A percentile compares a stretch with the other conserved stretches of the same genome.
These are phyloP conservation scores for Mycosphaerella sp. DNA, from an alignment of 2,329 filamentous ascomycete species.

Conservation along the genomic window DNA sequence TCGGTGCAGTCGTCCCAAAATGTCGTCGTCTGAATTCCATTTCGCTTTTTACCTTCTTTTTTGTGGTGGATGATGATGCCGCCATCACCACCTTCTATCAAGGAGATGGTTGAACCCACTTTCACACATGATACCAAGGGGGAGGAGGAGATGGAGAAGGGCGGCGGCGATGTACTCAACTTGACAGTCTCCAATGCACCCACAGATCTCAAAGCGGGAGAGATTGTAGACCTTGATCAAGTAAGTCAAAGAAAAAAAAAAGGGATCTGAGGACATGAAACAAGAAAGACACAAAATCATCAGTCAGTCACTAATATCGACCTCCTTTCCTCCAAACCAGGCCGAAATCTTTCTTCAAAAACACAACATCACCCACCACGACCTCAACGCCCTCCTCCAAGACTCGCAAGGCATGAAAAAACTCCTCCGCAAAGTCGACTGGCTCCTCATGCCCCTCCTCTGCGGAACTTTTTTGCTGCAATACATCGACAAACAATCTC, in stretches of 20 bases:
- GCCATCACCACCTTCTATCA: too few relatives aligned
- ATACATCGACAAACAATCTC: slow-evolving; percentile 40
- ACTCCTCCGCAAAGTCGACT: slow-evolving; percentile 44
- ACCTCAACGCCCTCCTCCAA: slow-evolving; percentile 41
- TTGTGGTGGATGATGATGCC: too few relatives aligned
- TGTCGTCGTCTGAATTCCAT: too few relatives aligned
- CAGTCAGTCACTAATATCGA: too few relatives aligned
- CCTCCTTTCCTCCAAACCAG: neutral
- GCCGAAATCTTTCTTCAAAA: slow-evolving; percentile 46
- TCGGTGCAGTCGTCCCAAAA: neutral
- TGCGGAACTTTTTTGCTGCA: slow-evolving; percentile 48
- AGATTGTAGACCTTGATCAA: slow-evolving; percentile 41
- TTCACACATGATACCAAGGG: slow-evolving; percentile 3
- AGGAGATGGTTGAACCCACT: neutral
- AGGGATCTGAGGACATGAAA: too few relatives aligned
- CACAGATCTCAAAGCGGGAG: slow-evolving; percentile 26
- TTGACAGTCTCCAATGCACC: slow-evolving; percentile 11
- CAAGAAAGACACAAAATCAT: too few relatives aligned
- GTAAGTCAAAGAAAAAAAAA: neutral
- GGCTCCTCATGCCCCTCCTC: slow-evolving; percentile 47
- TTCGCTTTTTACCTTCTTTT: too few relatives aligned
- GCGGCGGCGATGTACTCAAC: neutral
- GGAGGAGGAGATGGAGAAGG: slow-evolving; percentile 4
- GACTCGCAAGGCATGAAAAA: slow-evolving; percentile 36
- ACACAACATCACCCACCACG: slow-evolving; percentile 40